These are phyloP conservation scores for Verticillium isaacii DNA, from an alignment of 2,329 filamentous ascomycete genomes.

Conservation along the genomic window DNA sequence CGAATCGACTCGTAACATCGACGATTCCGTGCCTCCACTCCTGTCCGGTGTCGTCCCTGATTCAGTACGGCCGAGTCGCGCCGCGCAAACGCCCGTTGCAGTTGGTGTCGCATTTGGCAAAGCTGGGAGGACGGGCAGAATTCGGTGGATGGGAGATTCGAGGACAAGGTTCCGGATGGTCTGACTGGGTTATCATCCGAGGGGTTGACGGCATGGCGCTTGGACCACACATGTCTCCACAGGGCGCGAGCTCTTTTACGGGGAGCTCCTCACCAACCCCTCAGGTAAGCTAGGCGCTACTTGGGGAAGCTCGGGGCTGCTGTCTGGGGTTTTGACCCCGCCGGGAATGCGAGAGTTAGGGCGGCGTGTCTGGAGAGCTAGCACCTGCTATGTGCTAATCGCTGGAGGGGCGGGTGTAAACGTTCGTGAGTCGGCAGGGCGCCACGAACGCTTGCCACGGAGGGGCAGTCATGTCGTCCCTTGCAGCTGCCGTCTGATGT, in stretches of 20 bases:
- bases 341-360: neutral
- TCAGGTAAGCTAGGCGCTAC: neutral
- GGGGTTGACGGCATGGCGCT: neutral
- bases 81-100: neutral
- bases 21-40: neutral
- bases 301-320: neutral
- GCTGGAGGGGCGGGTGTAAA: neutral
- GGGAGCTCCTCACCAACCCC: neutral
- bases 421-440: neutral
- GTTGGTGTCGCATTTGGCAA: too few species aligned
- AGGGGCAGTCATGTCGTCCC: too few species aligned
- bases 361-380: neutral
- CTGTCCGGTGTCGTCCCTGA: neutral
- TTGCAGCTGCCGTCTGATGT: neutral
- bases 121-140: too few species aligned
- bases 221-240: neutral
- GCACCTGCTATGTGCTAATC: neutral
- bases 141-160: neutral
- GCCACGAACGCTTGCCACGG: too few species aligned
- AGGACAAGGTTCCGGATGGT: neutral
- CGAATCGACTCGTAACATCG: neutral
- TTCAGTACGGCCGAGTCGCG: neutral
- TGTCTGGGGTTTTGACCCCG: neutral
- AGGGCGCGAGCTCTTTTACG: neutral
- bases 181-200: neutral